A percentile compares a stretch with the other conserved stretches of the same genome.
These are phyloP conservation scores for Coemansia sp. DNA, from an alignment of 192 early-diverging fungal species.

Conservation along the genomic window DNA sequence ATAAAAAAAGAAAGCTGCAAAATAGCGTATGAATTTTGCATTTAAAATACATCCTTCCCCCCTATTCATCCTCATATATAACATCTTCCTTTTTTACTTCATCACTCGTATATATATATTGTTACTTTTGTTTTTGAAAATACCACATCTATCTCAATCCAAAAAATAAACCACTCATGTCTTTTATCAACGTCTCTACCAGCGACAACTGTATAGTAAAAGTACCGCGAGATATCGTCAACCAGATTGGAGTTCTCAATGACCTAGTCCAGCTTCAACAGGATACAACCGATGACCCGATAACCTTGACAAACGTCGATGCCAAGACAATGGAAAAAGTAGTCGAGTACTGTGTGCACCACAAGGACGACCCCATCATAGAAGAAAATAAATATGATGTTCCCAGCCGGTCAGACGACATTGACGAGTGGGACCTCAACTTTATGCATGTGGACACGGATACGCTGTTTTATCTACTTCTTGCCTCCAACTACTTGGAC, in stretches of 20 bases:
- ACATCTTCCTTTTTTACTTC: too few species aligned
- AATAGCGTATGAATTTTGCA: too few species aligned
- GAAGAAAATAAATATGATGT: constrained; percentile 17
- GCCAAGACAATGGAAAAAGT: constrained; percentile 67
- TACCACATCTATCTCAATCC: too few species aligned
- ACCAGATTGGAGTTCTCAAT: background rate
- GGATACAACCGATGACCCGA: constrained; percentile 54
- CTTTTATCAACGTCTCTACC: background rate
- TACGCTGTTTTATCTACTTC: constrained; percentile 67
- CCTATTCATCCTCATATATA: too few species aligned
- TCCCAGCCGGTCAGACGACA: constrained; percentile 46
- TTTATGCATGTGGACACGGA: constrained; percentile 70
- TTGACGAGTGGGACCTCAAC: constrained; percentile 74
- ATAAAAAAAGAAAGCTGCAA: too few species aligned
- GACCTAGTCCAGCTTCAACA: background rate
- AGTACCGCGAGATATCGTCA: background rate
- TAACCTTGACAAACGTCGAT: constrained; percentile 74
- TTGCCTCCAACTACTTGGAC: constrained; percentile 86
- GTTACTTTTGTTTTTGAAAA: too few species aligned
- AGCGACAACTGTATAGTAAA: background rate
- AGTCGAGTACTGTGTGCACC: constrained; percentile 75
- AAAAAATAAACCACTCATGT: too few species aligned
- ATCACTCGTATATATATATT: too few species aligned
- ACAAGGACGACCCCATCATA: constrained; percentile 61
- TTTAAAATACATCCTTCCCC: too few species aligned